Evolutionary conservation across 1,284 basidiomycete genomes (phyloP).

Genomic region (Ceratorhiza oryzae-sativae): DNA sequence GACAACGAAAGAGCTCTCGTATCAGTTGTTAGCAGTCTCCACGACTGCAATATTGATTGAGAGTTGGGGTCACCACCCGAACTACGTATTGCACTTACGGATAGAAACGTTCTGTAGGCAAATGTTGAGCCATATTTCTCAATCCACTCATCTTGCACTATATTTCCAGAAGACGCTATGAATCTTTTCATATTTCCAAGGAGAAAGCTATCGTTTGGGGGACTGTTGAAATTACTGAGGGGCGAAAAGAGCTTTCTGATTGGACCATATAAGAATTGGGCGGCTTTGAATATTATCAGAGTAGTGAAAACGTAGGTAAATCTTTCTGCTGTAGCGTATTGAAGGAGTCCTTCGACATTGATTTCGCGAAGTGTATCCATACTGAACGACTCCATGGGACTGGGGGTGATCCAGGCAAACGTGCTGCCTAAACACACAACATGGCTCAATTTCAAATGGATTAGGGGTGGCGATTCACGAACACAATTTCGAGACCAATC

Average conservation of each 20-base stretch:
- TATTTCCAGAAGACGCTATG: slow-evolving; percentile 52
- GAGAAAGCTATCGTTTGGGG: slow-evolving; percentile 58
- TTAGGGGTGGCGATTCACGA: too few species aligned
- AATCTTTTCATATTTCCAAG: slow-evolving; percentile 63
- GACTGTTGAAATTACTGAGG: slow-evolving; percentile 59
- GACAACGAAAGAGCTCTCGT: slow-evolving; percentile 24
- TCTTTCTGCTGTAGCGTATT: slow-evolving; percentile 8
- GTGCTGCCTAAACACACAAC: too few species aligned
- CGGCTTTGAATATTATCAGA: slow-evolving; percentile 35
- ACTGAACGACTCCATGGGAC: background rate
- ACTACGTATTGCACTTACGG: slow-evolving; percentile 34
- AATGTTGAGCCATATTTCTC: slow-evolving; percentile 57
- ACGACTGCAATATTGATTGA: slow-evolving; percentile 4
- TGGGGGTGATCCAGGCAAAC: too few species aligned
- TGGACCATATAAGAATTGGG: background rate
- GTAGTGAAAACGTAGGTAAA: slow-evolving; percentile 25
- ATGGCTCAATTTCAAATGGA: too few species aligned
- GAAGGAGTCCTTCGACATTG: slow-evolving; percentile 20
- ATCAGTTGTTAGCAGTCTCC: slow-evolving; percentile 11
- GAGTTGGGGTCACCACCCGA: background rate
- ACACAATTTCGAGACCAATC: too few species aligned
- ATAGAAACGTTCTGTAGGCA: slow-evolving; percentile 41
- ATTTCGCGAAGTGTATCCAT: background rate
- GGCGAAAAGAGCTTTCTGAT: slow-evolving; percentile 51
- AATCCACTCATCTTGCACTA: slow-evolving; percentile 62